Base-by-base conservation (phyloP, 2,329 filamentous ascomycete species). In the Lasiodiplodia sp. region DNA sequence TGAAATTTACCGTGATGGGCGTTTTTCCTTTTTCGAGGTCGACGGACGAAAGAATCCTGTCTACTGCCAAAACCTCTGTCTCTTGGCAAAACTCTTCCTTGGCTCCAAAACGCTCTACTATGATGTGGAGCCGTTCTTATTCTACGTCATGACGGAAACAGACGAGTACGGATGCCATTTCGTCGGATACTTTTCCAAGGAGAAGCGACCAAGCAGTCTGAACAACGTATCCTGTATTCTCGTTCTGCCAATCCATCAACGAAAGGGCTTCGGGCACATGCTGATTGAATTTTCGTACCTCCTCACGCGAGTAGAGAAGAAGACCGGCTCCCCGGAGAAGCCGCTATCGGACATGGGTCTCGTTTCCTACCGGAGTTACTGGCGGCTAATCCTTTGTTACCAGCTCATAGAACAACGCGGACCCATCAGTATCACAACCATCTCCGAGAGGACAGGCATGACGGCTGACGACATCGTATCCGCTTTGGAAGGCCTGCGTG, bases 111-210 rank as follows among this genome's bases (percentile, higher is more conserved):
- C 96, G 0, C 86, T 98, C 4, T 98, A 98, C 83, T 98, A 98
- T 81, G 95, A 98, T 75, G 95, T 98, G 2, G 95, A 98, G 73
- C 96, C 95, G 0, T 98, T 98, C 78, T 81, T 98, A 7, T 98
- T 98, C 82, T 98, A 98, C 78, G 94, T 97, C 74, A 92, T 98
- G 82, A 97, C 94, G 72, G 96, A 97, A 74, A 95, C 94, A 73
- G 92, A 97, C 75, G 91, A 96, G 68, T 88, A 91, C 21, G 95
- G 95, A 21, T 97, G 96, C 77, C 96, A 97, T 78, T 96, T 99
- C 73, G 95, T 98, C 31, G 96, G 96, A n/a, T 99, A 99, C 78
- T 99, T 99, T 75, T 98, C 96, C 63, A 99, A 99, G 79, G 96
- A 99, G 82, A 99, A 99, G 82, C 87, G 96, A 53, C 91, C 93